phyloP scores from a whole-genome alignment of 768 basidiomycete genomes.

The Fibroporia radiculosa region DNA sequence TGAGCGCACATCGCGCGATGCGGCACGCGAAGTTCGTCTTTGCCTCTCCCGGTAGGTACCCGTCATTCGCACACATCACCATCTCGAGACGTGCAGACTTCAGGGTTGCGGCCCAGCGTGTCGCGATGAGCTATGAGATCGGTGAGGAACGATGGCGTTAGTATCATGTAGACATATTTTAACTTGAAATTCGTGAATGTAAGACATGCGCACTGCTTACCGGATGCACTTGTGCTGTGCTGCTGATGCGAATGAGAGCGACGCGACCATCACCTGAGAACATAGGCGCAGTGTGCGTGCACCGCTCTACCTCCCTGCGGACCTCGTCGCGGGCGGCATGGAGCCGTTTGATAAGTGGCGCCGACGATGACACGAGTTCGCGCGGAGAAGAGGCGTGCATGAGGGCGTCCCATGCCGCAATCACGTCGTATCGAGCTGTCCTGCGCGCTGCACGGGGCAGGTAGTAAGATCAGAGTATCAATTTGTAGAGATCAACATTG shows the following conservation, averaged over 20 bases:
- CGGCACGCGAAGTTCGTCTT: slow-evolving; percentile 36
- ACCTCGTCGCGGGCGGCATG: slow-evolving; percentile 30
- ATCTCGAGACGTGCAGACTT: slow-evolving; percentile 25
- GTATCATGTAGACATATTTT: background rate
- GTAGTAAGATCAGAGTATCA: no score
- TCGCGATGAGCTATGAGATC: slow-evolving; percentile 31
- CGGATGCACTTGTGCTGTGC: slow-evolving; percentile 35
- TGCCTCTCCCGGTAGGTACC: slow-evolving; percentile 26
- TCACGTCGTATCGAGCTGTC: slow-evolving; percentile 27
- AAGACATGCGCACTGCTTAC: slow-evolving; percentile 5
- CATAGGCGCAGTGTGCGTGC: slow-evolving; percentile 27
- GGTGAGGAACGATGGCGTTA: background rate
- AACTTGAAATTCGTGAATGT: no score
- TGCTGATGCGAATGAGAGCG: slow-evolving; percentile 33
- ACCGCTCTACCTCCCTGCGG: slow-evolving; percentile 29
- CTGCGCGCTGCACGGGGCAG: slow-evolving; percentile 9
- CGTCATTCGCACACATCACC: slow-evolving; percentile 32
- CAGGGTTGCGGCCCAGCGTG: slow-evolving; percentile 34
- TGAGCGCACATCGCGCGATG: slow-evolving; percentile 26
- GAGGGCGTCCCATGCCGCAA: slow-evolving; percentile 22
- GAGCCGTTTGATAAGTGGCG: slow-evolving; percentile 19
- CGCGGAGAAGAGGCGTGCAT: slow-evolving; percentile 21
- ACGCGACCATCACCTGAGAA: slow-evolving; percentile 38
- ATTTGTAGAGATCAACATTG: no score
- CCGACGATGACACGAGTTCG: slow-evolving; percentile 18